Evolutionary conservation across 2,329 filamentous ascomycete species (phyloP), one percentile per base, ranked within the genome.

Genomic region (Epichloe scottii): DNA sequence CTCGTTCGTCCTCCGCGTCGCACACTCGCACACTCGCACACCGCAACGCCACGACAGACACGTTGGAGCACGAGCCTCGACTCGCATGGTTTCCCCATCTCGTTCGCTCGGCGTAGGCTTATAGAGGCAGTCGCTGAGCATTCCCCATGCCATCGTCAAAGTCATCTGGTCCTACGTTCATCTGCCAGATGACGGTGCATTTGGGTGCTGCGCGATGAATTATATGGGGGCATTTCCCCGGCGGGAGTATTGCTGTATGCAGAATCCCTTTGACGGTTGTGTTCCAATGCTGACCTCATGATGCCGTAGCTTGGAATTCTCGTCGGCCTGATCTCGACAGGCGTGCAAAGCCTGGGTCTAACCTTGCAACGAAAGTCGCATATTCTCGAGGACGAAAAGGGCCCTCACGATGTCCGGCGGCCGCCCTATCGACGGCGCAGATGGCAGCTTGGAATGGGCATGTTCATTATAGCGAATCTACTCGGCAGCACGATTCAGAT

Each of bases 351-450:
- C 66, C 76, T 98, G 61, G 93, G 93, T 58, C 78, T 98, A 57
- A 98, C 93, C 34, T 78, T 98, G 26, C 93, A 98, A 71, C 88
- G 93, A 66, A 97, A 98, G 71, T 97, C 93, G 56, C 93, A 98
- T 71, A 85, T 98, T 59, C 82, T 97, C 63, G 93, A 98, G 73
- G 93, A 98, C 71, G 89, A 94, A 72, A 95, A 95, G 68, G 80
- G 82, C 48, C 77, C 77, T 7, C 84, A 88, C 66, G 82, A 93
- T 69, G 74, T 84, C 54, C 84, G 87, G 59, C 78, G 91, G 55
- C 91, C 93, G 43, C 89, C 93, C 4, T 94, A 96, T 69, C 85
- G 85, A 63, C 81, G 93, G 62, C 81, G 90, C 62, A 79, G 89
- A 77, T 98, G 93, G 93, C 93, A 96, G 78, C 74, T 94, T 55